phyloP scores from a whole-genome alignment of 1,284 basidiomycete genomes.

The Trametes sp. region DNA sequence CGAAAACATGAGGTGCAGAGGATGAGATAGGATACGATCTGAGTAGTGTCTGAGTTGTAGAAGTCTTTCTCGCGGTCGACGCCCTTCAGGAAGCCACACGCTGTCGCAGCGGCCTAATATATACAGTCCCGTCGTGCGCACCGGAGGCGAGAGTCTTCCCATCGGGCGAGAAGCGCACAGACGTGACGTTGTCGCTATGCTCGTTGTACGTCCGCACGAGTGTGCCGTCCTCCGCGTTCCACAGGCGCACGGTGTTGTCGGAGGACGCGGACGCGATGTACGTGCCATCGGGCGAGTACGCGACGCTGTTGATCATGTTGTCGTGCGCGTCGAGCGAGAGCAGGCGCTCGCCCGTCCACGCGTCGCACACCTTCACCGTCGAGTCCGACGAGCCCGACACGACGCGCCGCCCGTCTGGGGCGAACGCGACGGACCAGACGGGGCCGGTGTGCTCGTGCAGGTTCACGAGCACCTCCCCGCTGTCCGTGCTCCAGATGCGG shows the following conservation, averaged over 20 bases:
- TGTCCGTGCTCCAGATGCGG: slow-evolving; percentile 30
- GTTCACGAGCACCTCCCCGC: slow-evolving; percentile 24
- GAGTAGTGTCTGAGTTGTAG: too few relatives aligned
- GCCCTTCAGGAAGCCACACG: too few relatives aligned
- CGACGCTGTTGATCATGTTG: slow-evolving; percentile 28
- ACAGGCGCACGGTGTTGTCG: slow-evolving; percentile 37
- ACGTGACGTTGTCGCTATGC: slow-evolving; percentile 29
- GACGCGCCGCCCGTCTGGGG: slow-evolving; percentile 22
- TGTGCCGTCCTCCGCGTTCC: slow-evolving; percentile 27
- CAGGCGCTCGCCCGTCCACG: slow-evolving; percentile 26
- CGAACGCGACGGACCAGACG: slow-evolving; percentile 29
- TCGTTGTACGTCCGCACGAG: slow-evolving; percentile 15
- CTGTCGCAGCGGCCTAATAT: neutral
- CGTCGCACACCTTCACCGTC: slow-evolving; percentile 29
- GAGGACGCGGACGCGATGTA: slow-evolving; percentile 32
- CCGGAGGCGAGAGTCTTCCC: slow-evolving; percentile 24
- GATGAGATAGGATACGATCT: too few relatives aligned
- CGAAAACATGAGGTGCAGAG: too few relatives aligned
- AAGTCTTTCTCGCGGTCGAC: too few relatives aligned
- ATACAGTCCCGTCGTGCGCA: slow-evolving; percentile 28
- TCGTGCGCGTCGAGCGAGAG: slow-evolving; percentile 27
- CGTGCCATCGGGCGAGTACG: slow-evolving; percentile 34
- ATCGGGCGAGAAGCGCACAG: slow-evolving; percentile 30
- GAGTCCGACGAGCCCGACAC: slow-evolving; percentile 28
- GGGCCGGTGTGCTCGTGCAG: slow-evolving; percentile 26